These are phyloP conservation scores for Dactylorhiza incarnata DNA, from an alignment of 106 monocot species.

Conservation along the genomic window DNA sequence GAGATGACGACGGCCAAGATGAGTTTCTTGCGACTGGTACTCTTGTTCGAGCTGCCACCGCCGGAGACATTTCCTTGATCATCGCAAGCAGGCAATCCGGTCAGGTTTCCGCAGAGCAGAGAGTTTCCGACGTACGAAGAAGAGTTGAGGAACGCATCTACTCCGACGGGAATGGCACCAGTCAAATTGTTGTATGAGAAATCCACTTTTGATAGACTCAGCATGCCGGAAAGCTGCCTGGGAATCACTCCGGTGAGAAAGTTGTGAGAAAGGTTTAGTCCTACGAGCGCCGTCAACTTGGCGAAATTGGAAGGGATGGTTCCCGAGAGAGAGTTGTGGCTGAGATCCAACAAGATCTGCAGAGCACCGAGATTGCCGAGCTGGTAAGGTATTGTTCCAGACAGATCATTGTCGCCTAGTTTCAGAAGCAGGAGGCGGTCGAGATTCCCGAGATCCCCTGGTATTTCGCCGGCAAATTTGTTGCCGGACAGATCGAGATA, in stretches of 20 bases:
- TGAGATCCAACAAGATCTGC: constrained; percentile 71
- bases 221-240: constrained; percentile 39
- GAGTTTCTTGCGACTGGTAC: constrained; percentile 21
- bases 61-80: background rate
- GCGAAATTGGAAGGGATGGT: constrained; percentile 59
- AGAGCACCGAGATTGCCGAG: constrained; percentile 49
- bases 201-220: constrained; percentile 53
- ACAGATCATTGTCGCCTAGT: constrained; percentile 62
- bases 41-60: constrained; percentile 2
- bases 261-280: constrained; percentile 63
- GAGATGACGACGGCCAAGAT: constrained; percentile 17
- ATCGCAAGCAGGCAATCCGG: constrained; percentile 35
- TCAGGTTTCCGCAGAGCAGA: constrained; percentile 53
- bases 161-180: constrained; percentile 42
- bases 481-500: constrained; percentile 59
- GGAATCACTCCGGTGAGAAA: constrained; percentile 58
- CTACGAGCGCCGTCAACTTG: constrained; percentile 46
- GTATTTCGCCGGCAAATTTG: constrained; percentile 53
- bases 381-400: constrained; percentile 47
- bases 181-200: constrained; percentile 65
- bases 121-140: constrained; percentile 35
- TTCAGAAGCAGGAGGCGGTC: constrained; percentile 58
- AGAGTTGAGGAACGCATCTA: constrained; percentile 27
- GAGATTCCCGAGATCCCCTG: constrained; percentile 44
- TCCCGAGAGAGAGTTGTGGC: constrained; percentile 64